Conservation (phyloP, 2,329 filamentous ascomycete genomes). For the Aspergillus pseudoterreus region DNA sequence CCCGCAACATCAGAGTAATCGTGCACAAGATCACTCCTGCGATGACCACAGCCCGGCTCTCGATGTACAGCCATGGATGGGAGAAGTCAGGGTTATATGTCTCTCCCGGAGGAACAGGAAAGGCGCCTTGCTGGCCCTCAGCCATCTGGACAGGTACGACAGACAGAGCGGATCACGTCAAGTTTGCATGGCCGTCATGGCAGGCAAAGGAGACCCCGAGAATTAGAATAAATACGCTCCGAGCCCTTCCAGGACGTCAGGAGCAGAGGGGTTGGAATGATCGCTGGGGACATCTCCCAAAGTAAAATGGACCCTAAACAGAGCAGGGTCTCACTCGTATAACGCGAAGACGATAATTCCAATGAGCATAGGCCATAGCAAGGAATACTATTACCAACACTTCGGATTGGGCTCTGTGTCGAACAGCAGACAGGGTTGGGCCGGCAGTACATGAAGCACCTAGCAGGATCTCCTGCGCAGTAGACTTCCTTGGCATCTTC, state of each 20-base stretch:
- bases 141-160: background rate
- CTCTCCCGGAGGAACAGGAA: conserved; percentile 10
- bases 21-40: conserved; percentile 11
- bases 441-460: no score
- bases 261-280: background rate
- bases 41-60: conserved; percentile 6
- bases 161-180: background rate
- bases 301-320: background rate
- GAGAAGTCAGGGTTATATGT: conserved; percentile 12
- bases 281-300: background rate
- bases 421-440: no score
- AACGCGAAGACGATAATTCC: no score
- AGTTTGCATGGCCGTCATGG: background rate
- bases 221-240: background rate
- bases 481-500: no score
- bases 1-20: conserved; percentile 9
- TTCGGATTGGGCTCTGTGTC: no score
- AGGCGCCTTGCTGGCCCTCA: background rate
- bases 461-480: no score
- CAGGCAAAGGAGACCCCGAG: background rate
- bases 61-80: conserved; percentile 10
- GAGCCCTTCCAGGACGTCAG: no score
- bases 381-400: no score
- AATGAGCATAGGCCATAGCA: no score
- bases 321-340: background rate